Evolutionary conservation across 208 protist species (phyloP).

Genomic region (Acanthamoeba quina): DNA sequence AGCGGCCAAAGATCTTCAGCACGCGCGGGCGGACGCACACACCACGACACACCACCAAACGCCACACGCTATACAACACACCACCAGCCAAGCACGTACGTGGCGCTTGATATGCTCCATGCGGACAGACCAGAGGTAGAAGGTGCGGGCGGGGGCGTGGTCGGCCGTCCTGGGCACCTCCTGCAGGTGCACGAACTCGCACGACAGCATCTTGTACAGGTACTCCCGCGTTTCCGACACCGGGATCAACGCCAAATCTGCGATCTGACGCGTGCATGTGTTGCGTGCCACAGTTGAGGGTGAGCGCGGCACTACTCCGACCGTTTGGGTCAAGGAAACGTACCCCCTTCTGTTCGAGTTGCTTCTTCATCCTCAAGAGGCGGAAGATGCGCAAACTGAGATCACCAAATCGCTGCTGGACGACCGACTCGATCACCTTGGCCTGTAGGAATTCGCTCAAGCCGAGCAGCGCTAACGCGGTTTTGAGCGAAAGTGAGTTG

Average conservation of each 20-base stretch:
- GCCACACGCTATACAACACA: neutral
- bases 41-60: neutral
- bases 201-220: conserved; percentile 62
- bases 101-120: conserved; percentile 49
- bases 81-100: neutral
- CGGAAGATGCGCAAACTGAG: conserved; percentile 69
- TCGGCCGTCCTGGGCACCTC: conserved; percentile 56
- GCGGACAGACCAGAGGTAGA: conserved; percentile 70
- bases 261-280: neutral
- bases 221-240: conserved; percentile 22
- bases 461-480: conserved; percentile 12
- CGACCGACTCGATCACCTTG: conserved; percentile 62
- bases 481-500: neutral
- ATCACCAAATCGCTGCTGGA: conserved; percentile 50
- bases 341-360: conserved; percentile 62
- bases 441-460: conserved; percentile 49
- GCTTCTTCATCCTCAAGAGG: conserved; percentile 40
- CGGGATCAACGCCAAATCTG: conserved; percentile 36
- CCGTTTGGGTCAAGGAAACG: neutral
- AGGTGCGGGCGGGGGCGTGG: conserved; percentile 54
- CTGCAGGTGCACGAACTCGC: conserved; percentile 69
- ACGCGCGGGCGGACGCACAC: neutral
- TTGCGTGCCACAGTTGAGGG: no score
- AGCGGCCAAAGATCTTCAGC: neutral
- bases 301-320: neutral